phyloP scores from a whole-genome alignment of 2,329 filamentous ascomycete species.

The Paraphaeosphaeria minitans region DNA sequence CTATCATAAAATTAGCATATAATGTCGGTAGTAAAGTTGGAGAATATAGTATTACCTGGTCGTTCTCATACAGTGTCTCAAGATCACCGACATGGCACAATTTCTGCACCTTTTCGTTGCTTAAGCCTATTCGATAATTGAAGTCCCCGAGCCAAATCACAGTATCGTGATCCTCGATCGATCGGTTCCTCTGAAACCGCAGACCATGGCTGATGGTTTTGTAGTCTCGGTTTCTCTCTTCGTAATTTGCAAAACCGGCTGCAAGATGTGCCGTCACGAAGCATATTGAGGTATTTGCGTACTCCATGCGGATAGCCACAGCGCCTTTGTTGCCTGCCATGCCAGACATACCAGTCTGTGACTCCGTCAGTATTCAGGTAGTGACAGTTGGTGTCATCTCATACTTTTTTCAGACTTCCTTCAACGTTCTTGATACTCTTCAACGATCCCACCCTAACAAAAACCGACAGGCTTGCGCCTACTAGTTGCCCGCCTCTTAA shows the following conservation, averaged over 20 bases:
- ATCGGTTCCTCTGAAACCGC: slow-evolving; percentile 86
- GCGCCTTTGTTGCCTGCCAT: slow-evolving; percentile 99
- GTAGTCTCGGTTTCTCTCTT: slow-evolving; percentile 94
- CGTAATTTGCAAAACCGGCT: slow-evolving; percentile 94
- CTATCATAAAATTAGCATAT: slow-evolving; percentile 50
- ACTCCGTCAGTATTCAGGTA: slow-evolving; percentile 19
- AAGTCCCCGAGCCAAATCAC: slow-evolving; percentile 95
- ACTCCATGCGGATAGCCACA: slow-evolving; percentile 94
- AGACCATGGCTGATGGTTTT: slow-evolving; percentile 84
- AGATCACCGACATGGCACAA: slow-evolving; percentile 75
- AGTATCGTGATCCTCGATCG: slow-evolving; percentile 89
- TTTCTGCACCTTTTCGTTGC: slow-evolving; percentile 75
- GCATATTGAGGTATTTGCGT: slow-evolving; percentile 88
- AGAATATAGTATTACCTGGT: slow-evolving; percentile 64
- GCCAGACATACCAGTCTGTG: slow-evolving; percentile 82
- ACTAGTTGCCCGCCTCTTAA: slow-evolving; percentile 92
- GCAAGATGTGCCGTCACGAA: slow-evolving; percentile 97
- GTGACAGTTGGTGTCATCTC: slow-evolving; percentile 7
- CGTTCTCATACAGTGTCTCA: slow-evolving; percentile 83
- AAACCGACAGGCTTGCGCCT: slow-evolving; percentile 89
- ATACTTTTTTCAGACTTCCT: slow-evolving; percentile 85
- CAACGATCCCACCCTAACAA: slow-evolving; percentile 79
- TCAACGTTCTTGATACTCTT: slow-evolving; percentile 93
- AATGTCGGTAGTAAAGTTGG: background rate
- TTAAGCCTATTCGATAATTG: slow-evolving; percentile 93